Evolutionary conservation across 2,329 filamentous ascomycete species (phyloP), one percentile per base, ranked within the genome.

Genomic region (Aspergillus pseudotamarii): DNA sequence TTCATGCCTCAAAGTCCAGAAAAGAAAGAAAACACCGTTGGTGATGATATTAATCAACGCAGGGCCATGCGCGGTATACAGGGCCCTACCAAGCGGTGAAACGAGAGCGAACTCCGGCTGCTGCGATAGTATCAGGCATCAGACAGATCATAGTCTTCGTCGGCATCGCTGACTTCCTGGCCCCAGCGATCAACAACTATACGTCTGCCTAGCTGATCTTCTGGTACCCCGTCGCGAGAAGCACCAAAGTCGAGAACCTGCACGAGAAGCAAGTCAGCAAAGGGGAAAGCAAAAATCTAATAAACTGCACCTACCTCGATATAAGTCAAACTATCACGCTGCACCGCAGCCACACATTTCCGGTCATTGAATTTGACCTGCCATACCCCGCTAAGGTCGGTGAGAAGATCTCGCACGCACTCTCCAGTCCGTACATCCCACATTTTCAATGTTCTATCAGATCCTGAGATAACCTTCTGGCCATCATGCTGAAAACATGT

Each of bases 401-500:
- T 97, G 72, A 99, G 84, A 48, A 99, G 85, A 78, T 99, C 94
- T 69, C 94, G 91, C 58, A 97, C 89, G 76, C 93, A 97, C 72
- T 97, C 91, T 56, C 95, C 95, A 1, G 90, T 96, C 72, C 89
- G 88, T 57, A 97, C 91, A 73, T 99, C 93, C 95, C 95, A 99
- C 92, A 99, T 96, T 83, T 99, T 99, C 67, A 99, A 84, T 4
- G 93, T 97, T 72, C 94, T 89, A 77, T 99, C 95, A 63, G 93
- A 97, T 60, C 95, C 95, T 46, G 92, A 96, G 62, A 99, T 97
- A 38, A 99, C 94, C 76, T 99, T 99, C 69, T 94, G 91, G 0
- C 91, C 93, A 75, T 99, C 95, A 71, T 99, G 95, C 78, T 99
- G 95, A 79, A 99, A 99, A 78, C 95, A 99, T 5, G 95, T 99